A percentile compares a stretch with the other conserved stretches of the same genome.
Conservation (phyloP, 2,329 filamentous ascomycete species). For the Madurella fahalii region DNA sequence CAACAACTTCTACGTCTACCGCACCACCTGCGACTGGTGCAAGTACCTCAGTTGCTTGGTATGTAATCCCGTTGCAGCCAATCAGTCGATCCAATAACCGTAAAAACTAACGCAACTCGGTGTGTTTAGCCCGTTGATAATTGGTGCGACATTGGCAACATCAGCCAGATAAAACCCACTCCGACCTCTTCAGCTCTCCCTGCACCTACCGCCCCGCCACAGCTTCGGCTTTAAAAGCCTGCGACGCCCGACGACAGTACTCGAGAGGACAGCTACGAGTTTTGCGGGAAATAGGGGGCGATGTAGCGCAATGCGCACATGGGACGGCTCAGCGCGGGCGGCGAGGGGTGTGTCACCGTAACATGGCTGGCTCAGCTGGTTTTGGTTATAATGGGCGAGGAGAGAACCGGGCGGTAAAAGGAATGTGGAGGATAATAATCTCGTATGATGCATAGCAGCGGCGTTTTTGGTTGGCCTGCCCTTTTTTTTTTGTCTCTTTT, state of each 20-base stretch:
- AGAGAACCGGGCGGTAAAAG: not conserved
- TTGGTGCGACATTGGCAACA: slow-evolving; percentile 55
- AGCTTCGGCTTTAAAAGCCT: not conserved
- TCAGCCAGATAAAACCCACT: slow-evolving; percentile 9
- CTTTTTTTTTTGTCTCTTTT: slow-evolving; percentile 9
- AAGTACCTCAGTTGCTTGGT: slow-evolving; percentile 92
- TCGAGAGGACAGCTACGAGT: too few species aligned
- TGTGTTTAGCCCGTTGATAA: slow-evolving; percentile 55
- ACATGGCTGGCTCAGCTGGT: too few species aligned
- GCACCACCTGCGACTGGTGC: slow-evolving; percentile 81
- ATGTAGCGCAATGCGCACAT: too few species aligned
- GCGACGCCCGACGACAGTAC: too few species aligned
- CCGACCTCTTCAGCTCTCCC: too few species aligned
- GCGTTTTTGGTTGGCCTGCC: slow-evolving; percentile 15
- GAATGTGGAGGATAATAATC: slow-evolving; percentile 1
- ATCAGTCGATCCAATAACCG: not conserved
- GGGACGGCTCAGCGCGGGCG: too few species aligned
- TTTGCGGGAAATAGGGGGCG: too few species aligned
- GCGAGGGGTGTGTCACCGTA: too few species aligned
- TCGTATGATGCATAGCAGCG: slow-evolving; percentile 18
- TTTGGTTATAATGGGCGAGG: not conserved
- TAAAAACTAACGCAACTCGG: not conserved
- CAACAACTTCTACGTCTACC: slow-evolving; percentile 84
- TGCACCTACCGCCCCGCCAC: not conserved
- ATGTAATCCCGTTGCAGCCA: slow-evolving; percentile 42